A percentile compares a stretch with the other conserved stretches of the same genome.
phyloP scores from a whole-genome alignment of 305 asterid genomes.

The Salvia sclarea region DNA sequence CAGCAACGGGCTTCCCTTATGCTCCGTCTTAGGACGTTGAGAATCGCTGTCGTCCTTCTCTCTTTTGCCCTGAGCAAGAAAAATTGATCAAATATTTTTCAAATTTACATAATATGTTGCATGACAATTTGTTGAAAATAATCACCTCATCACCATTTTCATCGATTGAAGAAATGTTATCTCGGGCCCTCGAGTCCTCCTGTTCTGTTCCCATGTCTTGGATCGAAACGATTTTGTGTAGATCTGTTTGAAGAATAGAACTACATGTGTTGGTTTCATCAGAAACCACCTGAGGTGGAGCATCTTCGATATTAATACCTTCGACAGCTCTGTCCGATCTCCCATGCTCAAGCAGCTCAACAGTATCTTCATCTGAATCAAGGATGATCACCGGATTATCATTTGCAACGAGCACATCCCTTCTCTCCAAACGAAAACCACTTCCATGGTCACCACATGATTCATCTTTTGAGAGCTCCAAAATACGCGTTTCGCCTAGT shows the following conservation, averaged over 20 bases:
- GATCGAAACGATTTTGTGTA: conserved; percentile 30
- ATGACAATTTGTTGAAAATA: conserved; percentile 18
- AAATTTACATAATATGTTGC: conserved; percentile 13
- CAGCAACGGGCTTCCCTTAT: conserved; percentile 42
- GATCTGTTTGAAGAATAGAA: conserved; percentile 21
- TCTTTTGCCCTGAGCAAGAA: conserved; percentile 41
- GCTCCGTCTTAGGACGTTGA: conserved; percentile 32
- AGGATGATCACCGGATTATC: conserved; percentile 13
- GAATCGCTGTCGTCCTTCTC: conserved; percentile 28
- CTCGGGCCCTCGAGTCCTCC: conserved; percentile 14
- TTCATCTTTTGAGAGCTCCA: conserved; percentile 22
- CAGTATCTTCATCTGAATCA: conserved; percentile 2
- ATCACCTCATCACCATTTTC: conserved; percentile 43
- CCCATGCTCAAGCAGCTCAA: conserved; percentile 18
- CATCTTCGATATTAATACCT: neutral
- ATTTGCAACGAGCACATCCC: conserved; percentile 14
- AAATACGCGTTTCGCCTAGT: neutral
- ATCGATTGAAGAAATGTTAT: conserved; percentile 22
- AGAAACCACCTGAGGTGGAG: conserved; percentile 17
- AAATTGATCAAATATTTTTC: neutral
- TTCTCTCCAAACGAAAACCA: conserved; percentile 17
- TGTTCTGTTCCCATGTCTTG: conserved; percentile 7
- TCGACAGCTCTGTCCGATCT: neutral
- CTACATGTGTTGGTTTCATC: neutral
- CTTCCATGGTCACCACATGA: conserved; percentile 11